Evolutionary conservation across 2,329 filamentous ascomycete species (phyloP).

Genomic region (Didymellaceae sp.): DNA sequence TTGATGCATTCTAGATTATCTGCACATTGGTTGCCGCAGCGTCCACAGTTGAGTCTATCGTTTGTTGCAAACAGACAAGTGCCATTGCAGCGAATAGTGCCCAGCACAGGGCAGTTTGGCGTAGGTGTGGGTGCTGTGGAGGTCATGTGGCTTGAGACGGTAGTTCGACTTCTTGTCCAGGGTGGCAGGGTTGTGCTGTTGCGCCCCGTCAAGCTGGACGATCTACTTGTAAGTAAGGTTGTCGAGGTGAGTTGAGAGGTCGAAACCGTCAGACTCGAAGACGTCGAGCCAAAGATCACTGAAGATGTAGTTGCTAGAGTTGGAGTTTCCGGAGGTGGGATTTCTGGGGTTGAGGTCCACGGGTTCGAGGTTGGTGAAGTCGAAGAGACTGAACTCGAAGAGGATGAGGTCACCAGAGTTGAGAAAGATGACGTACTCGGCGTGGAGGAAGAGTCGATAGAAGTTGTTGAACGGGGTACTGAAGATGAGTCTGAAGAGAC

Average conservation of each 20-base stretch:
- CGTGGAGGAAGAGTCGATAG: too few species aligned
- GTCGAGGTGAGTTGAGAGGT: too few species aligned
- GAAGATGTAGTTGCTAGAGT: background rate
- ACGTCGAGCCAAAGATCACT: too few species aligned
- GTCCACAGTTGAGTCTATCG: conserved; percentile 35
- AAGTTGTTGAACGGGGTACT: background rate
- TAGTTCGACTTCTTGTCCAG: too few species aligned
- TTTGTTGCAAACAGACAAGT: conserved; percentile 31
- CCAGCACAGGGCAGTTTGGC: conserved; percentile 8
- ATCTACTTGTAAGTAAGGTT: too few species aligned
- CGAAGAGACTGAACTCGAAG: background rate
- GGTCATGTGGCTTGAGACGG: background rate
- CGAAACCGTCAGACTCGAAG: too few species aligned
- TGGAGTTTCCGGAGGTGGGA: too few species aligned
- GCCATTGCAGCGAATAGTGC: conserved; percentile 22
- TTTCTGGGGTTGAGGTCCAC: too few species aligned
- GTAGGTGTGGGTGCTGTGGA: conserved; percentile 3
- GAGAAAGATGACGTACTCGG: background rate
- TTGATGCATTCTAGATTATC: conserved; percentile 37
- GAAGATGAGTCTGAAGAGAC: too few species aligned
- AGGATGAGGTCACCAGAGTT: background rate
- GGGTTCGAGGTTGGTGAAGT: too few species aligned
- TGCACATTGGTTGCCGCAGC: conserved; percentile 35
- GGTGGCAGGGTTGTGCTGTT: too few species aligned
- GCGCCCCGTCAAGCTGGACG: background rate